phyloP scores from a whole-genome alignment of 441 rosid genomes.

The Bocquillonia castaneifolia region DNA sequence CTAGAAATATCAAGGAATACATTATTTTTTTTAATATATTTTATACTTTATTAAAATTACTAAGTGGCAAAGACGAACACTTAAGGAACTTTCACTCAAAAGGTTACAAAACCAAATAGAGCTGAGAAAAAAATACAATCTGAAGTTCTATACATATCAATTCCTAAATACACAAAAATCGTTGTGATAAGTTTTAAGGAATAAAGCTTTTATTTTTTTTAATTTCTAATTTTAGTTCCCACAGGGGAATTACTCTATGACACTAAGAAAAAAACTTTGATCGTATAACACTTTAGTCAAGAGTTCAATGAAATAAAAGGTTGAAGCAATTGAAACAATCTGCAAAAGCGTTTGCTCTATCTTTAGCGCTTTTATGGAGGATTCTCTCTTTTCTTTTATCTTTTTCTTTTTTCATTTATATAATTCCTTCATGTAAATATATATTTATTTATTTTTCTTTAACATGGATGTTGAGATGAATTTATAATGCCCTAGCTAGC shows the following conservation, averaged over 20 bases:
- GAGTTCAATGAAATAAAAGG: slow-evolving; percentile 22
- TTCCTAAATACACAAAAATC: not conserved
- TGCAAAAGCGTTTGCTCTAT: slow-evolving; percentile 30
- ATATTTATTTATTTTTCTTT: not conserved
- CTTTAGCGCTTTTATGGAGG: slow-evolving; percentile 28
- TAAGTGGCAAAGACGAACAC: too few relatives aligned
- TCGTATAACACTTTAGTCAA: slow-evolving; percentile 20
- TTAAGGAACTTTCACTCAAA: too few relatives aligned
- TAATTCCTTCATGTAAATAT: too few relatives aligned
- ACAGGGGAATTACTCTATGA: slow-evolving; percentile 6
- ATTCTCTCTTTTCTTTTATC: slow-evolving; percentile 10
- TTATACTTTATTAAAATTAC: too few relatives aligned
- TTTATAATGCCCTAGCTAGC: slow-evolving; percentile 3
- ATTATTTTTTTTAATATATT: too few relatives aligned
- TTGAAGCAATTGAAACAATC: slow-evolving; percentile 20
- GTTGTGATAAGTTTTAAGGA: too few relatives aligned
- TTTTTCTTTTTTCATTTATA: not conserved
- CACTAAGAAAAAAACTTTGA: slow-evolving; percentile 27
- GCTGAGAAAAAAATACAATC: too few relatives aligned
- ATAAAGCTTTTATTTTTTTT: not conserved
- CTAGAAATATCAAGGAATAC: too few relatives aligned
- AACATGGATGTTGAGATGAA: slow-evolving; percentile 24
- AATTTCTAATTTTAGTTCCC: not conserved
- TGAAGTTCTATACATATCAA: too few relatives aligned
- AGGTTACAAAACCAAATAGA: too few relatives aligned